phyloP scores from a whole-genome alignment of 768 basidiomycete species.

The Phlegmacium glaucopus region DNA sequence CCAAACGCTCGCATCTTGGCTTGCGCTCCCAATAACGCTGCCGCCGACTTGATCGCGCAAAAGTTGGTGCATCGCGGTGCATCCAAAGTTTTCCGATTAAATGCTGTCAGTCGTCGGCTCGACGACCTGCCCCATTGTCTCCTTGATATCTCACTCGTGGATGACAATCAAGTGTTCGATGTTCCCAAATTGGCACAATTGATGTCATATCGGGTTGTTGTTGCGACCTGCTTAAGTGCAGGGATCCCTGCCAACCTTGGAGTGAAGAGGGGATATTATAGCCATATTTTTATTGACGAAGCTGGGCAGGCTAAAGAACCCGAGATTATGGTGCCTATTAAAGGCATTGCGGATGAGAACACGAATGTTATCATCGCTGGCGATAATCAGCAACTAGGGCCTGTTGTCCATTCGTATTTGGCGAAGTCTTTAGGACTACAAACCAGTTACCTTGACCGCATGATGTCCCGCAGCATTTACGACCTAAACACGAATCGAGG shows the following conservation, averaged over 20 bases:
- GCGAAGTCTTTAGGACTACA: constrained; percentile 48
- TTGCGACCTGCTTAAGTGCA: constrained; percentile 56
- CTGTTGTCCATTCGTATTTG: constrained; percentile 46
- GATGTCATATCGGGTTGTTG: constrained; percentile 45
- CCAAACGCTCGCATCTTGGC: constrained; percentile 49
- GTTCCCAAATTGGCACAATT: constrained; percentile 40
- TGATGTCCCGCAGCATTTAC: constrained; percentile 41
- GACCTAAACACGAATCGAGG: constrained; percentile 31
- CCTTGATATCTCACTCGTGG: constrained; percentile 33
- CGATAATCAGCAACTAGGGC: constrained; percentile 62
- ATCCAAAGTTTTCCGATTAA: constrained; percentile 47
- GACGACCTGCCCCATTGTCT: constrained; percentile 36
- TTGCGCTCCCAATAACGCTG: constrained; percentile 68
- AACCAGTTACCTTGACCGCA: constrained; percentile 47
- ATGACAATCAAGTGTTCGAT: constrained; percentile 40
- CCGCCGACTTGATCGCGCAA: constrained; percentile 56
- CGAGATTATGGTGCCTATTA: constrained; percentile 52
- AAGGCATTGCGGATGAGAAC: constrained; percentile 38
- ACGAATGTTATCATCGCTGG: constrained; percentile 59
- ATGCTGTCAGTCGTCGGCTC: constrained; percentile 42
- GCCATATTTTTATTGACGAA: constrained; percentile 62
- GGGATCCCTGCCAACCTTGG: constrained; percentile 46
- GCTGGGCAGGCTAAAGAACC: constrained; percentile 65
- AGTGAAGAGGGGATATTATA: constrained; percentile 50
- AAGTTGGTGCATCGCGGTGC: constrained; percentile 35